Conservation (phyloP, 805 yeast species). For the Saccharomycopsis sp. region DNA sequence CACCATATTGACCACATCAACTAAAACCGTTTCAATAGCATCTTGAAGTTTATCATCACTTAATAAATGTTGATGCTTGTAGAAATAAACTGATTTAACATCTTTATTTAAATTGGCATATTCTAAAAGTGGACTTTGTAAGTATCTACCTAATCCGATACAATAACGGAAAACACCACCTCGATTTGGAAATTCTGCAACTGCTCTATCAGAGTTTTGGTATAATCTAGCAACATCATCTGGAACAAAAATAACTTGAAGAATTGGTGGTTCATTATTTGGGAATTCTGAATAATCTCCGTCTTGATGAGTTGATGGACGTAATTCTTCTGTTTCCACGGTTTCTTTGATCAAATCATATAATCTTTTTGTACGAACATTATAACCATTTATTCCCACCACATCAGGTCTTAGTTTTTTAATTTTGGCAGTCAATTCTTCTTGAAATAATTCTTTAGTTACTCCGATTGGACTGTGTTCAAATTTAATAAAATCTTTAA, state of each 20-base stretch:
- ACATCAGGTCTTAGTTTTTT: slow-evolving; percentile 74
- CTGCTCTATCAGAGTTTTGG: slow-evolving; percentile 70
- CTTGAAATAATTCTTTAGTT: slow-evolving; percentile 46
- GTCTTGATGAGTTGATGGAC: slow-evolving; percentile 23
- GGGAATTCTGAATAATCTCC: slow-evolving; percentile 19
- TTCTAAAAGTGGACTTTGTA: slow-evolving; percentile 88
- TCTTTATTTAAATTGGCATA: slow-evolving; percentile 76
- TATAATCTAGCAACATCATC: slow-evolving; percentile 90
- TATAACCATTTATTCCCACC: slow-evolving; percentile 81
- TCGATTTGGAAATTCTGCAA: slow-evolving; percentile 72
- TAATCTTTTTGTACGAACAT: slow-evolving; percentile 57
- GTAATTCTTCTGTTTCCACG: slow-evolving; percentile 43
- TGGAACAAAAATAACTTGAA: slow-evolving; percentile 71
- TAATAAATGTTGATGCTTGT: slow-evolving; percentile 63
- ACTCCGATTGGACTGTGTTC: slow-evolving; percentile 52
- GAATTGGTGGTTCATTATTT: slow-evolving; percentile 35
- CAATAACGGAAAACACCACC: slow-evolving; percentile 74
- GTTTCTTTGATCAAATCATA: slow-evolving; percentile 45
- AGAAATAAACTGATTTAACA: slow-evolving; percentile 55
- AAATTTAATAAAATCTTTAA: slow-evolving; percentile 67
- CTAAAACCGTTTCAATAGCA: slow-evolving; percentile 72
- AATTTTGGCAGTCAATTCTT: slow-evolving; percentile 49
- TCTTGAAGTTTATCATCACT: slow-evolving; percentile 50
- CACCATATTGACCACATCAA: slow-evolving; percentile 81
- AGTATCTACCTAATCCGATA: slow-evolving; percentile 81